A percentile compares a stretch with the other conserved stretches of the same genome.
phyloP scores from a whole-genome alignment of 1,139 yeast genomes.

The Candida tunisiensis region DNA sequence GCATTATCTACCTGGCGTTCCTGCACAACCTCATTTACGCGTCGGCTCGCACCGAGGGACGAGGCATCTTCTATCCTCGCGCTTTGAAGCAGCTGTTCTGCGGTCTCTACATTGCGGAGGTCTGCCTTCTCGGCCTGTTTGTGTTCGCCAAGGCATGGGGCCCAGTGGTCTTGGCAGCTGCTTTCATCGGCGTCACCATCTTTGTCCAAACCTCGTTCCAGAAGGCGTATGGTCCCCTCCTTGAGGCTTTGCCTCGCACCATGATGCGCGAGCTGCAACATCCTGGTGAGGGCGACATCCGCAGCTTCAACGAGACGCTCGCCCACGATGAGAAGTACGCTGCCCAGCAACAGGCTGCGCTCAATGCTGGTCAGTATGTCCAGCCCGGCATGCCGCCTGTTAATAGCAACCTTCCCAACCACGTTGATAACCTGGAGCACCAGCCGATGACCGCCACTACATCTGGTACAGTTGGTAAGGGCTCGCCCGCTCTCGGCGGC shows the following conservation, averaged over 20 bases:
- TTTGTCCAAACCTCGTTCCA: conserved; percentile 46
- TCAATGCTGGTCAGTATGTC: neutral
- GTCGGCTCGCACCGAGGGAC: conserved; percentile 45
- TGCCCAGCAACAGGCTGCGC: neutral
- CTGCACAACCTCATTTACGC: conserved; percentile 69
- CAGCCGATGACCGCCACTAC: neutral
- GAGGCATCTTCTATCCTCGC: conserved; percentile 77
- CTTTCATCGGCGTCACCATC: conserved; percentile 45
- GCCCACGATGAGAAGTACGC: conserved; percentile 2
- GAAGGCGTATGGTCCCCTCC: conserved; percentile 46
- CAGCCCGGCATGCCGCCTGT: neutral
- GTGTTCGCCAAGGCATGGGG: conserved; percentile 94
- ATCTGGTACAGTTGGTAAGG: no score
- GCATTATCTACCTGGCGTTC: conserved; percentile 60
- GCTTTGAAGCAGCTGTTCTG: conserved; percentile 80
- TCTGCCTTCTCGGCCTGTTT: conserved; percentile 72
- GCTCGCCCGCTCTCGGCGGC: neutral
- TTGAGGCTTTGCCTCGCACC: conserved; percentile 59
- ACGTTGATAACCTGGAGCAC: conserved; percentile 1
- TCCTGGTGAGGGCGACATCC: neutral
- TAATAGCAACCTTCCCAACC: neutral
- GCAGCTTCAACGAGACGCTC: neutral
- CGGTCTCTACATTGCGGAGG: conserved; percentile 75
- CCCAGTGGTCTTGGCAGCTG: conserved; percentile 61
- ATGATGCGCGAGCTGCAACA: conserved; percentile 7